phyloP scores from a whole-genome alignment of 176 grass and related monocot species.

The Bromus sterilis region DNA sequence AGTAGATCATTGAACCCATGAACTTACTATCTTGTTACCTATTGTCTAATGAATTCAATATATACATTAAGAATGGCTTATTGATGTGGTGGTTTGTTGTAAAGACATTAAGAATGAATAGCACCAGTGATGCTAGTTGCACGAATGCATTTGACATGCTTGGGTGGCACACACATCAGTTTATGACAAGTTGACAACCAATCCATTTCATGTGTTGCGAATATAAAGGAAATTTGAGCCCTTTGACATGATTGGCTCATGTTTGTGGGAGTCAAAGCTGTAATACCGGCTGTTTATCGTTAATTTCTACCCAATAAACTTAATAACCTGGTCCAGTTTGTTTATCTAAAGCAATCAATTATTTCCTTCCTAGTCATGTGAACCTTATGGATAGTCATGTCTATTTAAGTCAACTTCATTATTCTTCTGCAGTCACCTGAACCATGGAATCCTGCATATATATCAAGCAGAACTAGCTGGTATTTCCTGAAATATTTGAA shows the following conservation, averaged over 20 bases:
- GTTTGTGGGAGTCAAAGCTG: not conserved
- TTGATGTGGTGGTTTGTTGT: conserved; percentile 8
- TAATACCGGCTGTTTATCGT: not conserved
- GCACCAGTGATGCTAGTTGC: not conserved
- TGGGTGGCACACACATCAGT: not conserved
- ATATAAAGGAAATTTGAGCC: not conserved
- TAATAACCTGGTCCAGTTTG: not conserved
- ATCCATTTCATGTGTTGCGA: not conserved
- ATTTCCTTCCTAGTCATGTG: not conserved
- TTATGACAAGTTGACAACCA: not conserved
- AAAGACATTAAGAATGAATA: not conserved
- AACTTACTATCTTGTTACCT: not conserved
- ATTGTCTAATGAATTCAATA: not conserved
- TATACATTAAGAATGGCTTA: too few relatives aligned
- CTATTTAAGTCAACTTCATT: not conserved
- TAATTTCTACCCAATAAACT: not conserved
- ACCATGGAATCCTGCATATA: not conserved
- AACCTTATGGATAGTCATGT: not conserved
- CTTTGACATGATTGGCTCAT: not conserved
- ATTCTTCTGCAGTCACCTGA: not conserved
- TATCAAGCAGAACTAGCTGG: not conserved
- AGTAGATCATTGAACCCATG: not conserved
- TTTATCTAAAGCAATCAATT: conserved; percentile 1
- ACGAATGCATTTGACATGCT: not conserved
- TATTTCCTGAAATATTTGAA: not conserved